Evolutionary conservation across 352 stramenopile species (phyloP).

Genomic region (Phytophthora pisi): DNA sequence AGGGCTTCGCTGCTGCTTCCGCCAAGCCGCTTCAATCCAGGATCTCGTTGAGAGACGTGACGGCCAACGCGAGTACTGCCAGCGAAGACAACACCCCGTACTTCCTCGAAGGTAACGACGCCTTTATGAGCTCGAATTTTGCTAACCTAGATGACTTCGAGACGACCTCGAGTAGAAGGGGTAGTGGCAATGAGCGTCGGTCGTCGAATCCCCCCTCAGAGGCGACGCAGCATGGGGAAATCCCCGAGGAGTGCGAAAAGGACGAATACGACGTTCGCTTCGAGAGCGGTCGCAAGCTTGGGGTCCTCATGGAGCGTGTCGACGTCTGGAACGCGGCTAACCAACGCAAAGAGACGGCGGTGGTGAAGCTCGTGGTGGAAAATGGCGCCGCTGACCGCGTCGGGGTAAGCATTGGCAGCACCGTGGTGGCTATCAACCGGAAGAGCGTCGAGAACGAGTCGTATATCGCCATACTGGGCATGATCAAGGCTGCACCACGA

Average conservation of each 20-base stretch:
- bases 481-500: conserved; percentile 80
- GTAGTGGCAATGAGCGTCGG: conserved; percentile 13
- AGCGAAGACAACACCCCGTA: conserved; percentile 55
- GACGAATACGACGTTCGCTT: conserved; percentile 84
- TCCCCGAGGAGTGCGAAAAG: conserved; percentile 43
- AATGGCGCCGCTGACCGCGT: conserved; percentile 76
- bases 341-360: conserved; percentile 61
- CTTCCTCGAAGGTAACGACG: conserved; percentile 65
- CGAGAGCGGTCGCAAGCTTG: conserved; percentile 74
- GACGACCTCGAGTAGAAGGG: conserved; percentile 12
- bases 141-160: conserved; percentile 68
- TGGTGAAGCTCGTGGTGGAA: conserved; percentile 85
- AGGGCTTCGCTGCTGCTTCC: conserved; percentile 44
- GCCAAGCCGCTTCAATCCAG: conserved; percentile 22
- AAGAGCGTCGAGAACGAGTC: conserved; percentile 58
- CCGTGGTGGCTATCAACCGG: conserved; percentile 75
- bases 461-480: conserved; percentile 70
- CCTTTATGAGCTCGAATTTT: conserved; percentile 68
- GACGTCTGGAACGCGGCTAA: conserved; percentile 69
- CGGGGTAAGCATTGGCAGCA: conserved; percentile 68
- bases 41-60: conserved; percentile 55
- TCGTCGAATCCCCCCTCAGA: conserved; percentile 25
- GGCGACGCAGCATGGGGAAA: conserved; percentile 18
- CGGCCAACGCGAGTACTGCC: conserved; percentile 17
- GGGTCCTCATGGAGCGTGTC: conserved; percentile 84